phyloP scores from a whole-genome alignment of 1,284 basidiomycete species.

The Malassezia sympodialis region DNA sequence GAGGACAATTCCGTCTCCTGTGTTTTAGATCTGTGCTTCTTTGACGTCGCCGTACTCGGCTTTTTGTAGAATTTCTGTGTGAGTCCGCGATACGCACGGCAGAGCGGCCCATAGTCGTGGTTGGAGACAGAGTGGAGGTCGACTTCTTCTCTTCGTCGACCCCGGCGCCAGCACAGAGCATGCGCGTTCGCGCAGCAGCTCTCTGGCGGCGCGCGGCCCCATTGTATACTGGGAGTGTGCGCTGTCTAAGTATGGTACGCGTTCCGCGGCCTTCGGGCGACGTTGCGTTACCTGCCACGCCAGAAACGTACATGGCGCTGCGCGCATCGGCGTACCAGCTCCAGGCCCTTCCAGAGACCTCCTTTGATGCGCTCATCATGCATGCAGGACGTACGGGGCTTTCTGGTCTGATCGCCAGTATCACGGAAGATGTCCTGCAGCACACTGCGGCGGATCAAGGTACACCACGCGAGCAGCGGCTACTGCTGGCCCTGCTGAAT shows the following conservation, averaged over 20 bases:
- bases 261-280: not conserved
- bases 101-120: constrained; percentile 13
- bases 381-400: constrained; percentile 8
- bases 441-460: not conserved
- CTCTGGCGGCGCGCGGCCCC: not conserved
- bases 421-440: constrained; percentile 7
- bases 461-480: constrained; percentile 6
- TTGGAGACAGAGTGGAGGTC: not conserved
- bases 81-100: constrained; percentile 5
- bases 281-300: constrained; percentile 13
- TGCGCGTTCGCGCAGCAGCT: not conserved
- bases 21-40: not conserved
- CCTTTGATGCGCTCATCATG: constrained; percentile 3
- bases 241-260: not conserved
- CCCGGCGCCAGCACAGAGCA: not conserved
- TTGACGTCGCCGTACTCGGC: not conserved
- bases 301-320: constrained; percentile 17
- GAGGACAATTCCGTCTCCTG: not conserved
- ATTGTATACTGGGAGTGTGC: not conserved
- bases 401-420: constrained; percentile 3
- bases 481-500: constrained; percentile 5
- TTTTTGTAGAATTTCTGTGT: constrained; percentile 19
- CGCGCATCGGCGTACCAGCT: constrained; percentile 12
- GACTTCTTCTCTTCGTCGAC: not conserved
- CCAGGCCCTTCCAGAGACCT: constrained; percentile 7